A percentile compares a stretch with the other conserved stretches of the same genome.
Evolutionary conservation across 2,329 filamentous ascomycete genomes (phyloP).

Genomic region (Cladophialophora carrionii): DNA sequence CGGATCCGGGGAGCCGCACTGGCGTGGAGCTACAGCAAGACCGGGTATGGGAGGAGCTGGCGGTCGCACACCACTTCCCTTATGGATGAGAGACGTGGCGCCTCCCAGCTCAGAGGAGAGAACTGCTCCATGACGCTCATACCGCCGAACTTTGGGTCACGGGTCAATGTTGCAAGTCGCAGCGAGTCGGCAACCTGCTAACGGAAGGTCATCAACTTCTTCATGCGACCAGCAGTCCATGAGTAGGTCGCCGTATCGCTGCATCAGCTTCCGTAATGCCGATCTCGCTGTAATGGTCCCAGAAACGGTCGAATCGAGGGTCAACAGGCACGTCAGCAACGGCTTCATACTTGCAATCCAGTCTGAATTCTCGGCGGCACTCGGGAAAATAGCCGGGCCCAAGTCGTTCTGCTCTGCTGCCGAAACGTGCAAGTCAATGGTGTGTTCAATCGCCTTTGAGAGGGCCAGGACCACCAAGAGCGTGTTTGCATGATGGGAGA

Average conservation of each 20-base stretch:
- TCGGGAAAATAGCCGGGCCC: neutral
- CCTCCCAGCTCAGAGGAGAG: neutral
- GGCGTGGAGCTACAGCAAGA: neutral
- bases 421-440: constrained; percentile 22
- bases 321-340: constrained; percentile 25
- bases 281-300: constrained; percentile 25
- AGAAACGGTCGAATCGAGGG: constrained; percentile 22
- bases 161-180: neutral
- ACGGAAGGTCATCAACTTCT: constrained; percentile 6
- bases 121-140: neutral
- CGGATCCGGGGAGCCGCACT: constrained; percentile 13
- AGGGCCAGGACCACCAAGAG: constrained; percentile 24
- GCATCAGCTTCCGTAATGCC: constrained; percentile 24
- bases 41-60: neutral
- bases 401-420: neutral
- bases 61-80: neutral
- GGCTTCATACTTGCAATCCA: constrained; percentile 27
- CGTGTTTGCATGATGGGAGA: constrained; percentile 30
- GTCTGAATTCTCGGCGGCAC: neutral
- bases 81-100: neutral
- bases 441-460: constrained; percentile 27
- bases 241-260: constrained; percentile 26
- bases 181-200: neutral
- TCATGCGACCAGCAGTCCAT: constrained; percentile 31
- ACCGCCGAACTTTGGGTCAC: neutral